Evolutionary conservation across 2,329 filamentous ascomycete genomes (phyloP), one percentile per base, ranked within the genome.

Genomic region (Aureobasidium vineae): DNA sequence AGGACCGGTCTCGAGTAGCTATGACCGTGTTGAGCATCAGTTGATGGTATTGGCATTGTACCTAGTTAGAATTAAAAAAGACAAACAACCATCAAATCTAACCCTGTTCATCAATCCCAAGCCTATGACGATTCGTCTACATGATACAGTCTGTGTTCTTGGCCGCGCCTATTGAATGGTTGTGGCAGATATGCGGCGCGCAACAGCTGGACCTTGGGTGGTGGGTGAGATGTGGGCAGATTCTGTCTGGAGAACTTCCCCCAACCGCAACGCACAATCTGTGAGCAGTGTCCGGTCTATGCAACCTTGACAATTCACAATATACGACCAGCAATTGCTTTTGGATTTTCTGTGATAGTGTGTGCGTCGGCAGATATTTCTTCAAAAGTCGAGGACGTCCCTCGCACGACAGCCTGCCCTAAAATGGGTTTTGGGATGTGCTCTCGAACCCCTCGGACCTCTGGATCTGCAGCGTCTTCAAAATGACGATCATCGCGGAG

Each of bases 401-500:
- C 36, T 49, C 33, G 57, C 57, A 61, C 38, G 31, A 33, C 11
- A 49, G 57, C 16, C 31, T 7, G 36, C 23, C 56, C 53, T 43
- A 23, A 23, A 43, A 26, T 13, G 56, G 26, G 33, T 33, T 19
- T 15, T 31, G 6, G 40, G 56, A 59, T 45, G 56, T 57, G 53
- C 53, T 59, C 54, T 59, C 54, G 54, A 59, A 59, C 54, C 38
- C 40, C 31, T 49, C 21, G 28, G 57, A 49, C 57, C 11, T 61
- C 49, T 38, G 28, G 57, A 61, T 61, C 43, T 61, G 41, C 57
- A 49, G 57, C 43, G 40, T 49, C 8, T 49, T 31, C 40, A 59
- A 49, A 61, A 61, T 61, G 57, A 61, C 57, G 57, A 61, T 61
- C 57, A 47, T 16, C 57, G 53, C 33, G 57, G 41, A 23, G 41